phyloP scores from a whole-genome alignment of 2,329 filamentous ascomycete genomes.

The Davidsoniella virescens region DNA sequence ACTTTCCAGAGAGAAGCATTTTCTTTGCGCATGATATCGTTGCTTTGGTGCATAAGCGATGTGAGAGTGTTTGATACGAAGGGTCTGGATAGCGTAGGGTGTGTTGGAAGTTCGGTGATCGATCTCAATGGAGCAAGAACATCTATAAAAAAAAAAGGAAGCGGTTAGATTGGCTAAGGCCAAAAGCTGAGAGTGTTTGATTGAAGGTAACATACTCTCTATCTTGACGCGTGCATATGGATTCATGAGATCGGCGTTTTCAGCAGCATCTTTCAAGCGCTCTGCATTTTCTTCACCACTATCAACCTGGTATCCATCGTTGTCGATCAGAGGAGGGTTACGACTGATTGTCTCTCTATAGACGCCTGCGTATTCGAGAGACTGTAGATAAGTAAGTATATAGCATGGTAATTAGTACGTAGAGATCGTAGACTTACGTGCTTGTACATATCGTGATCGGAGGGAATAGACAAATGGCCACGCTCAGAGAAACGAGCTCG shows the following conservation, averaged over 20 bases:
- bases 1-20: conserved; percentile 56
- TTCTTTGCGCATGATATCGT: conserved; percentile 58
- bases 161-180: conserved; percentile 13
- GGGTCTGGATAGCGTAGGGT: conserved; percentile 57
- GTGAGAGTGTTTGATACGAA: conserved; percentile 60
- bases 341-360: conserved; percentile 55
- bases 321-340: conserved; percentile 57
- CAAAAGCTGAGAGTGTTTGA: not conserved
- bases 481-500: conserved; percentile 54
- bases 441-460: conserved; percentile 52
- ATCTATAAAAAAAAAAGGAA: conserved; percentile 29
- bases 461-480: conserved; percentile 50
- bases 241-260: conserved; percentile 51
- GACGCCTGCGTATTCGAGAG: conserved; percentile 58
- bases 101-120: conserved; percentile 55
- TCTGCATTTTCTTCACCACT: conserved; percentile 56
- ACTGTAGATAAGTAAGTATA: conserved; percentile 27
- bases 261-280: conserved; percentile 41
- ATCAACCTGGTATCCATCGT: conserved; percentile 63
- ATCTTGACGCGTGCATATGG: conserved; percentile 57
- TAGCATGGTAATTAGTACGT: not conserved
- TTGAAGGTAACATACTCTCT: conserved; percentile 39
- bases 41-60: conserved; percentile 52
- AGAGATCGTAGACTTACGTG: conserved; percentile 32
- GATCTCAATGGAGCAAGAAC: conserved; percentile 61